Evolutionary conservation across 306 rosid genomes (phyloP).

Genomic region (Potentilla sterilis): DNA sequence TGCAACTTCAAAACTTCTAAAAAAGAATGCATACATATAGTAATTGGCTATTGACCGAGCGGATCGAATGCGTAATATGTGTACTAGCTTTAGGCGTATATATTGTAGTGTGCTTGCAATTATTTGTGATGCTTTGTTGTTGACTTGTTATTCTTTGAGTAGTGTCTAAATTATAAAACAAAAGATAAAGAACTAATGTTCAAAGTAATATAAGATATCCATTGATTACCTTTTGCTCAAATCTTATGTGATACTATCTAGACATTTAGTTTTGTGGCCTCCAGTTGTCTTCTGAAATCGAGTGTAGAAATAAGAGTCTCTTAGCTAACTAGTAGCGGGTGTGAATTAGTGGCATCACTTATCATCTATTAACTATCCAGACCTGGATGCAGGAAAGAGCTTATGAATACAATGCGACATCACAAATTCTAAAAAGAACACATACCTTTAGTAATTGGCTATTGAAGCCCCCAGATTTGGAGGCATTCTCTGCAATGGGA

Average conservation of each 20-base stretch:
- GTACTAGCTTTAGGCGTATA: not conserved
- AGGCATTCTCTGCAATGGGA: slow-evolving; percentile 40
- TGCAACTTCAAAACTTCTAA: slow-evolving; percentile 43
- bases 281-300: not conserved
- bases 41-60: slow-evolving; percentile 28
- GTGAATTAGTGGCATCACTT: slow-evolving; percentile 5
- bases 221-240: not conserved
- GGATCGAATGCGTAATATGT: too few species aligned
- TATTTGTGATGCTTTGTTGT: not conserved
- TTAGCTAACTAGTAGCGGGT: not conserved
- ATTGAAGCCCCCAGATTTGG: slow-evolving; percentile 51
- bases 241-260: not conserved
- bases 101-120: not conserved
- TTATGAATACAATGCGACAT: slow-evolving; percentile 44
- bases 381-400: slow-evolving; percentile 58
- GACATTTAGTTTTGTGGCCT: not conserved
- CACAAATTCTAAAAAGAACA: slow-evolving; percentile 49
- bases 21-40: slow-evolving; percentile 49
- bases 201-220: not conserved
- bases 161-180: not conserved
- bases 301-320: not conserved
- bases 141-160: not conserved
- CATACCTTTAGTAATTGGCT: slow-evolving; percentile 62
- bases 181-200: too few species aligned
- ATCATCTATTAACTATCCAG: slow-evolving; percentile 13